Conservation (phyloP, 257 asterid species). For the Sherardia arvensis region DNA sequence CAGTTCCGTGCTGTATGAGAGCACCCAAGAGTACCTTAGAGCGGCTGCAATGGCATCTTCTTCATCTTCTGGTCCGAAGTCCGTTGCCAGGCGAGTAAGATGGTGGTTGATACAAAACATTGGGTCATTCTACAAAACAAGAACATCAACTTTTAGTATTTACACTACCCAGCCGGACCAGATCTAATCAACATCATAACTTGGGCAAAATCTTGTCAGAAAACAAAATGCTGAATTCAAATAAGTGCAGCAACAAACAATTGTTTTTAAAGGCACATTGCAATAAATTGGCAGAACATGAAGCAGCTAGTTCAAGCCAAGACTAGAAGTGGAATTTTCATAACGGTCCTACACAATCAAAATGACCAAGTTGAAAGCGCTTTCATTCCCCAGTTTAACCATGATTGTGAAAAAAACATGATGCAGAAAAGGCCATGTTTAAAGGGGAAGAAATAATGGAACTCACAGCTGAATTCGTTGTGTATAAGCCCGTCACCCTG, state of each 20-base stretch:
- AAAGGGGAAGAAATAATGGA: neutral
- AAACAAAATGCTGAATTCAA: neutral
- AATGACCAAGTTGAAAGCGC: neutral
- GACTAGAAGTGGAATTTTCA: neutral
- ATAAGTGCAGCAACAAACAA: neutral
- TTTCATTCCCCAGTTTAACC: neutral
- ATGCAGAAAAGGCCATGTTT: neutral
- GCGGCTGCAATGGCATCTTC: slow-evolving; percentile 19
- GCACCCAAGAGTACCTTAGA: slow-evolving; percentile 35
- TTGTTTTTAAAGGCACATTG: neutral
- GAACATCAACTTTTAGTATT: slow-evolving; percentile 5
- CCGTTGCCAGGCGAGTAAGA: slow-evolving; percentile 27
- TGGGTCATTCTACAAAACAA: slow-evolving; percentile 32
- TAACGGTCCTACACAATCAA: neutral
- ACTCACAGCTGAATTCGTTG: slow-evolving; percentile 37
- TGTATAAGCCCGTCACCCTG: slow-evolving; percentile 9
- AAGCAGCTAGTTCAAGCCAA: too few relatives aligned
- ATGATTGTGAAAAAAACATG: neutral
- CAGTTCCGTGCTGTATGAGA: neutral
- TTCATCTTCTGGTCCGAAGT: slow-evolving; percentile 27
- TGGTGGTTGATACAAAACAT: slow-evolving; percentile 29
- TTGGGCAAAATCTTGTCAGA: neutral
- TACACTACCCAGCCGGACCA: neutral
- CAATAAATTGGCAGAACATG: neutral
- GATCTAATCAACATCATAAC: neutral